A percentile compares a stretch with the other conserved stretches of the same genome.
Conservation (phyloP, 805 yeast species). For the Aciculoconidium aculeatum region DNA sequence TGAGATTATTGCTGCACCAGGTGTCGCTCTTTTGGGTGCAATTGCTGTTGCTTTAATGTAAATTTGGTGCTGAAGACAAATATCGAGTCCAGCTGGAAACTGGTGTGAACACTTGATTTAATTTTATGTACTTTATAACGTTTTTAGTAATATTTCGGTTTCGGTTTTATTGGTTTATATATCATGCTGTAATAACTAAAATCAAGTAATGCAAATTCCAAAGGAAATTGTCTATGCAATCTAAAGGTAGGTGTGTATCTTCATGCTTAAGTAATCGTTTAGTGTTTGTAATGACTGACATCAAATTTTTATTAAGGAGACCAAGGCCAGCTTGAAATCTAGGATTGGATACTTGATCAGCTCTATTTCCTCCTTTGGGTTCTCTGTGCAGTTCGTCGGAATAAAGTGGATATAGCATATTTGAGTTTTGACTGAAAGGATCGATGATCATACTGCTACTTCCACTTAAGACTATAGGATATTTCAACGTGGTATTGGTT, state of each 20-base stretch:
- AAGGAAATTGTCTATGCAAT: constrained; percentile 34
- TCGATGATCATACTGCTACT: constrained; percentile 20
- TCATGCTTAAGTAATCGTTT: constrained; percentile 7
- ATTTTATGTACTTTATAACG: no score
- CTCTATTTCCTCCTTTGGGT: constrained; percentile 12
- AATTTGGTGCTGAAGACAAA: no score
- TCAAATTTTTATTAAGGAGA: constrained; percentile 27
- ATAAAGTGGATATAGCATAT: constrained; percentile 27
- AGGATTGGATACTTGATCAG: constrained; percentile 16
- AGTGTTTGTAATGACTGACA: constrained; percentile 18
- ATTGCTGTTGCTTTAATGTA: constrained; percentile 29
- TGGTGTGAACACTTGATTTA: no score
- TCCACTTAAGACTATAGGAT: constrained; percentile 21
- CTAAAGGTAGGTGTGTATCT: constrained; percentile 25
- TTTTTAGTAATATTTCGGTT: no score
- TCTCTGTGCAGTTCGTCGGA: constrained; percentile 6
- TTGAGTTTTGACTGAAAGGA: constrained; percentile 7
- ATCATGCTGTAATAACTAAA: constrained; percentile 27
- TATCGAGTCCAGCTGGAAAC: no score
- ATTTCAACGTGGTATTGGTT: constrained; percentile 21
- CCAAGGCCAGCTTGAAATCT: constrained; percentile 29
- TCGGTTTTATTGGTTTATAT: no score
- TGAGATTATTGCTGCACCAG: constrained; percentile 17
- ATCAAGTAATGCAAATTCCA: constrained; percentile 36
- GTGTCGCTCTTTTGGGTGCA: constrained; percentile 30